phyloP scores from a whole-genome alignment of 106 monocot species.

The Dioscorea zingiberensis region DNA sequence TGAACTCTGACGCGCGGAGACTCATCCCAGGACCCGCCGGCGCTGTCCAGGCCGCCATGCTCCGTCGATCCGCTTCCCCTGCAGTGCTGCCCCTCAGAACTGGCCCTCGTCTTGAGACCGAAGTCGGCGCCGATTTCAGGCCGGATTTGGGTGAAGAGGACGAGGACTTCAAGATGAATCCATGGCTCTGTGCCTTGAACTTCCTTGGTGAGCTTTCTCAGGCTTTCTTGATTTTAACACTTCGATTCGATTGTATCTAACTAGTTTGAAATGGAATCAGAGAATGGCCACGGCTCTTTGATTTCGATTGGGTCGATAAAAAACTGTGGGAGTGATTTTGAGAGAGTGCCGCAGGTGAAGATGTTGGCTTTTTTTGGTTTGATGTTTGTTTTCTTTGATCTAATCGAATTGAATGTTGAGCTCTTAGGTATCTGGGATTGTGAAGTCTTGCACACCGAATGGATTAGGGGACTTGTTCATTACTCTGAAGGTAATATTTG shows the following conservation, averaged over 20 bases:
- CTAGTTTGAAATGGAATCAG: neutral
- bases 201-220: conserved; percentile 40
- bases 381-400: neutral
- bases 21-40: conserved; percentile 74
- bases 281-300: neutral
- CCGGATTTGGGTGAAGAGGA: conserved; percentile 14
- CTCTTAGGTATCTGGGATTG: conserved; percentile 60
- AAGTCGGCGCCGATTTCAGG: neutral
- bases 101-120: neutral
- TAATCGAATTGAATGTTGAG: conserved; percentile 8
- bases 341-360: conserved; percentile 33
- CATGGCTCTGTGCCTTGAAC: conserved; percentile 52
- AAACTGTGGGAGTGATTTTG: neutral
- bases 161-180: conserved; percentile 45
- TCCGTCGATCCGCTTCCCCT: conserved; percentile 17
- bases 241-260: neutral
- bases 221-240: neutral
- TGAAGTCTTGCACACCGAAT: conserved; percentile 60
- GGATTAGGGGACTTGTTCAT: conserved; percentile 66
- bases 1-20: neutral
- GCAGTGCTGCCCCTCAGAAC: neutral
- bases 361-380: neutral
- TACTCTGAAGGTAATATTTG: conserved; percentile 57
- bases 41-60: conserved; percentile 48
- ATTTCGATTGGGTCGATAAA: conserved; percentile 36